Evolutionary conservation across 1,284 basidiomycete species (phyloP).

Genomic region (Sanghuangporus sanghuang): DNA sequence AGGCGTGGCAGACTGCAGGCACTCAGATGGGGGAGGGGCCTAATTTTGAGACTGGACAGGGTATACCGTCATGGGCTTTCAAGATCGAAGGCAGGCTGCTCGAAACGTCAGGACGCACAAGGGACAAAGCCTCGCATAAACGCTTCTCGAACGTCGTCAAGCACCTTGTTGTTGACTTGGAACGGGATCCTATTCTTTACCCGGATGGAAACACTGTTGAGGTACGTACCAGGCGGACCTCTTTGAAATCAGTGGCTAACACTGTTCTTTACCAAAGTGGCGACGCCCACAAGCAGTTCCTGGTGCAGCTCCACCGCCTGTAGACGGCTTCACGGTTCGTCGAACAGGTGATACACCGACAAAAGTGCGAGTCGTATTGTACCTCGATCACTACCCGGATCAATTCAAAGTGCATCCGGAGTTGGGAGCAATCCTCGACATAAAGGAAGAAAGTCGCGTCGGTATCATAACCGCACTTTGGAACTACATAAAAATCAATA

Average conservation of each 20-base stretch:
- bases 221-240: conserved; percentile 34
- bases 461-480: conserved; percentile 84
- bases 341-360: conserved; percentile 78
- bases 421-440: conserved; percentile 70
- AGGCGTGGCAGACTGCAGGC: conserved; percentile 67
- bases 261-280: conserved; percentile 48
- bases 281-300: conserved; percentile 38
- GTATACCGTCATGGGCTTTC: conserved; percentile 87
- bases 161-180: conserved; percentile 81
- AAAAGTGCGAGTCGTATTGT: conserved; percentile 74
- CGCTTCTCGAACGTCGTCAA: conserved; percentile 90
- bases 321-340: conserved; percentile 88
- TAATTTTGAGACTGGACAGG: conserved; percentile 63
- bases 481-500: conserved; percentile 88
- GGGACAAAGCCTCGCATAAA: conserved; percentile 61
- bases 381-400: conserved; percentile 84
- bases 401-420: conserved; percentile 81
- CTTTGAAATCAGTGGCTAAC: conserved; percentile 16
- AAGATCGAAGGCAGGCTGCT: conserved; percentile 87
- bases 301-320: conserved; percentile 45
- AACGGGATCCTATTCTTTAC: conserved; percentile 79
- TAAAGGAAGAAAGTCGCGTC: conserved; percentile 83
- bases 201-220: conserved; percentile 79
- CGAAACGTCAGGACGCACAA: conserved; percentile 45
- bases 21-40: conserved; percentile 27